These are phyloP conservation scores for Beauveria asiatica DNA, from an alignment of 2,329 filamentous ascomycete genomes.

Conservation along the genomic window DNA sequence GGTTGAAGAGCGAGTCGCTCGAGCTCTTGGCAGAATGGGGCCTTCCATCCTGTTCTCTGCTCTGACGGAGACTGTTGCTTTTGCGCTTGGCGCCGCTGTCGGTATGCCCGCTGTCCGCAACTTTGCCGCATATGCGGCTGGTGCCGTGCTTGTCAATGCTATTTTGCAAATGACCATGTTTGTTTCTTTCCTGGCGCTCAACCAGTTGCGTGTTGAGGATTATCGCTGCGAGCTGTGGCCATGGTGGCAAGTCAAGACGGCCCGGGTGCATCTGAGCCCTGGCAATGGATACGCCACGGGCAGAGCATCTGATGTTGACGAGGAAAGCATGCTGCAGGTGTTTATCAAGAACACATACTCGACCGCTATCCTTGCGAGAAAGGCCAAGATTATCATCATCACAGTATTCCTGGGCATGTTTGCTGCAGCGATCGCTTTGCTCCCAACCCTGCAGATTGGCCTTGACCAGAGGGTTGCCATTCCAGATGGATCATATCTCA, in stretches of 20 bases:
- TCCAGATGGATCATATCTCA: slow-evolving; percentile 87
- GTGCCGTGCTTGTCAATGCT: slow-evolving; percentile 94
- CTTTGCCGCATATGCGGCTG: slow-evolving; percentile 92
- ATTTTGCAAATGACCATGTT: slow-evolving; percentile 97
- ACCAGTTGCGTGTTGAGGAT: slow-evolving; percentile 84
- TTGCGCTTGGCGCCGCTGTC: slow-evolving; percentile 84
- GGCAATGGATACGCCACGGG: slow-evolving; percentile 46
- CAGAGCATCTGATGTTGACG: slow-evolving; percentile 63
- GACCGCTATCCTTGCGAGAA: slow-evolving; percentile 68
- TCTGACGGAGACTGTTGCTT: slow-evolving; percentile 88
- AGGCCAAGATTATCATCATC: slow-evolving; percentile 68
- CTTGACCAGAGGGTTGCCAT: slow-evolving; percentile 93
- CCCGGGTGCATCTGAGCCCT: slow-evolving; percentile 55
- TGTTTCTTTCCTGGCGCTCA: slow-evolving; percentile 80
- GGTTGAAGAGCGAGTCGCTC: slow-evolving; percentile 77
- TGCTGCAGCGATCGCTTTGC: slow-evolving; percentile 71
- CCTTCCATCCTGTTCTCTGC: slow-evolving; percentile 93
- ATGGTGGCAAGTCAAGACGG: slow-evolving; percentile 72
- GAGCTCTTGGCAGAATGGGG: slow-evolving; percentile 89
- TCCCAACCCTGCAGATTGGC: slow-evolving; percentile 78
- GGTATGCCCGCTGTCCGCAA: slow-evolving; percentile 98
- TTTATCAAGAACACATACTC: slow-evolving; percentile 91
- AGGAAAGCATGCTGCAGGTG: slow-evolving; percentile 73
- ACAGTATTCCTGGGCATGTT: slow-evolving; percentile 81
- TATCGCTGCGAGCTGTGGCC: slow-evolving; percentile 87